Conservation (phyloP, 495 filamentous ascomycete genomes). For the Aspergillus sparsus region DNA sequence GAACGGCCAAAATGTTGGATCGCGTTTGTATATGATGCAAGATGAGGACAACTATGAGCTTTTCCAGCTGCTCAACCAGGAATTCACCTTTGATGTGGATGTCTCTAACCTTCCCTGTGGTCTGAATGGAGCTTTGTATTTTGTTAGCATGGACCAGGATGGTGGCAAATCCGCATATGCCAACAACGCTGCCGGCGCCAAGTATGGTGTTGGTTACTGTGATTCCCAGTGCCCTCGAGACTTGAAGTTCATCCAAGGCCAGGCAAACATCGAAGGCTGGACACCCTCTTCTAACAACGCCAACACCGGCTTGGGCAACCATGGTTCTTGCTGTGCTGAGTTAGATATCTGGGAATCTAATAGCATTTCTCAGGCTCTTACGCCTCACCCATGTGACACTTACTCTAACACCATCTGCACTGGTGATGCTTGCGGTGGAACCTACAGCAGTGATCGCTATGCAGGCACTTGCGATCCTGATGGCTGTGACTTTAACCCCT, state of each 20-base stretch:
- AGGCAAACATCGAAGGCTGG: conserved; percentile 65
- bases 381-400: conserved; percentile 64
- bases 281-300: conserved; percentile 53
- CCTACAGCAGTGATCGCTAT: conserved; percentile 45
- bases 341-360: conserved; percentile 77
- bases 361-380: conserved; percentile 54
- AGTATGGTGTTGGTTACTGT: conserved; percentile 74
- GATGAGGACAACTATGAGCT: conserved; percentile 58
- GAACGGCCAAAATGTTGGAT: conserved; percentile 37
- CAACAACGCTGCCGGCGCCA: conserved; percentile 66
- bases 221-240: conserved; percentile 70
- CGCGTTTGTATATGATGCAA: conserved; percentile 62
- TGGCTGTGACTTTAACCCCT: conserved; percentile 80
- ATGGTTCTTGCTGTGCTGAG: conserved; percentile 71
- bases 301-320: conserved; percentile 60
- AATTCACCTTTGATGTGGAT: conserved; percentile 66
- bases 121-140: conserved; percentile 68
- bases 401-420: conserved; percentile 58
- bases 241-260: conserved; percentile 69
- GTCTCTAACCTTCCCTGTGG: conserved; percentile 61
- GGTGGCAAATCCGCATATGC: conserved; percentile 54
- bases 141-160: conserved; percentile 60
- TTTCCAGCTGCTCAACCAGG: conserved; percentile 58
- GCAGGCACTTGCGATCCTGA: conserved; percentile 68
- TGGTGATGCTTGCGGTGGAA: conserved; percentile 56